Evolutionary conservation across 495 filamentous ascomycete genomes (phyloP).

Genomic region (Neurospora intermedia): DNA sequence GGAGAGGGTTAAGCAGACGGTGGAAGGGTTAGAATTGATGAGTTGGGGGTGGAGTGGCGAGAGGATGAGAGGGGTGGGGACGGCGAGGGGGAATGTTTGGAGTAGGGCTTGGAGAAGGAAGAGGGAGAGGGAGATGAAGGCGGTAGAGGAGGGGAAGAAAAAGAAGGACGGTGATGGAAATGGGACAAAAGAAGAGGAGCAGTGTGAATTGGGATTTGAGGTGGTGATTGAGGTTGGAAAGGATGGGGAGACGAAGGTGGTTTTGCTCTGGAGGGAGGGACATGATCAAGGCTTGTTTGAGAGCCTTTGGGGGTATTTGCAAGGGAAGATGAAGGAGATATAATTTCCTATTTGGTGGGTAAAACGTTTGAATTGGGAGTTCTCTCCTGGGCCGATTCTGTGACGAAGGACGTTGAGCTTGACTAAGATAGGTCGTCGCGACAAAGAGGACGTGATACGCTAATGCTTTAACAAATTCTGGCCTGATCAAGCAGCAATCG

Average conservation of each 20-base stretch:
- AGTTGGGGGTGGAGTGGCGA: slow-evolving; percentile 32
- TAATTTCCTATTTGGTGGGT: background rate
- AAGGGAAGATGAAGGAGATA: slow-evolving; percentile 12
- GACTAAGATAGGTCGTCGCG: too few relatives aligned
- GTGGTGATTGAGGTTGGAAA: slow-evolving; percentile 12
- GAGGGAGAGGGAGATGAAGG: slow-evolving; percentile 10
- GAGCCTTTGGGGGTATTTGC: slow-evolving; percentile 74
- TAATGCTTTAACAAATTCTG: too few relatives aligned
- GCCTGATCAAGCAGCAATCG: too few relatives aligned
- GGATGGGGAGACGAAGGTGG: slow-evolving; percentile 20
- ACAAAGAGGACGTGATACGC: too few relatives aligned
- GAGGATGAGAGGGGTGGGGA: slow-evolving; percentile 24
- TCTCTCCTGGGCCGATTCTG: too few relatives aligned
- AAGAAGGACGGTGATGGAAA: background rate
- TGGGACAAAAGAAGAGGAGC: background rate
- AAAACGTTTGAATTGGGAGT: background rate
- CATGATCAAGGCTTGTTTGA: slow-evolving; percentile 68
- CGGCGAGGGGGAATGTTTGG: slow-evolving; percentile 40
- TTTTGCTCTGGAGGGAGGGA: slow-evolving; percentile 67
- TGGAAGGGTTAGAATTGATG: slow-evolving; percentile 49
- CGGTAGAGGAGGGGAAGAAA: background rate
- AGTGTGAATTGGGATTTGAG: slow-evolving; percentile 17
- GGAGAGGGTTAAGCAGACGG: slow-evolving; percentile 6
- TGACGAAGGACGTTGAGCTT: too few relatives aligned
- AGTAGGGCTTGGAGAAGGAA: slow-evolving; percentile 34